Conservation (phyloP, 2,329 filamentous ascomycete genomes). For the Sporothrix curviconia region DNA sequence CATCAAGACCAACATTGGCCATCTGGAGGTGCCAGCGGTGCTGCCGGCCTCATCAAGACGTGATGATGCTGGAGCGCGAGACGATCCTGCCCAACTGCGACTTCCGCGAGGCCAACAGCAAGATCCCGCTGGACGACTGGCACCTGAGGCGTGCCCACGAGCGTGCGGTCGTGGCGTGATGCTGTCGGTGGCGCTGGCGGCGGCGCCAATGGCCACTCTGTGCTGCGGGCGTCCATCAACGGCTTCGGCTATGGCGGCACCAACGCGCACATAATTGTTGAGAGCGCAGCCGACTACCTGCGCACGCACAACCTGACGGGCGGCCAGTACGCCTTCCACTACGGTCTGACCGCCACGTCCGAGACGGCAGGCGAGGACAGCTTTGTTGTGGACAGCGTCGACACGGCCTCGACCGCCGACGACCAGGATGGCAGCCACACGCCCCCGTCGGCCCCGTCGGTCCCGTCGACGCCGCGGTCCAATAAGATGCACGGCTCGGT, state of each 20-base stretch:
- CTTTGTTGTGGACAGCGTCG: not conserved
- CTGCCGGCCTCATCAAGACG: conserved; percentile 39
- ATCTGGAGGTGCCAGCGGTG: conserved; percentile 40
- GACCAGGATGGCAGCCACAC: not conserved
- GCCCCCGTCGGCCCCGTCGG: not conserved
- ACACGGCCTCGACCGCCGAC: not conserved
- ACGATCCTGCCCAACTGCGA: conserved; percentile 33
- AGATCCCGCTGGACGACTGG: conserved; percentile 39
- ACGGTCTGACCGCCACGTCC: not conserved
- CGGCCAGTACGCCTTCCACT: not conserved
- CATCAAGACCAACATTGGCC: conserved; percentile 38
- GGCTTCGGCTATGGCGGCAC: conserved; percentile 38
- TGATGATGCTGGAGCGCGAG: conserved; percentile 33
- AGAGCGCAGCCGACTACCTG: conserved; percentile 29
- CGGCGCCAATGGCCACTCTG: no score
- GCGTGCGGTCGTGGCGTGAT: conserved; percentile 28
- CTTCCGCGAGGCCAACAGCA: conserved; percentile 39
- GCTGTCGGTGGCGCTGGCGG: not conserved
- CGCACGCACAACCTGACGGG: not conserved
- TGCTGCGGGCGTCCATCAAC: conserved; percentile 35
- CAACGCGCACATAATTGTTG: conserved; percentile 23
- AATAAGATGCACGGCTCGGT: not conserved
- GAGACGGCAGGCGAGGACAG: not conserved
- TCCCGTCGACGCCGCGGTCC: not conserved
- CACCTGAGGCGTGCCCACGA: conserved; percentile 29